These are phyloP conservation scores for Vaccinium macrocarpon DNA, from an alignment of 148 eudicot genomes.

Conservation along the genomic window DNA sequence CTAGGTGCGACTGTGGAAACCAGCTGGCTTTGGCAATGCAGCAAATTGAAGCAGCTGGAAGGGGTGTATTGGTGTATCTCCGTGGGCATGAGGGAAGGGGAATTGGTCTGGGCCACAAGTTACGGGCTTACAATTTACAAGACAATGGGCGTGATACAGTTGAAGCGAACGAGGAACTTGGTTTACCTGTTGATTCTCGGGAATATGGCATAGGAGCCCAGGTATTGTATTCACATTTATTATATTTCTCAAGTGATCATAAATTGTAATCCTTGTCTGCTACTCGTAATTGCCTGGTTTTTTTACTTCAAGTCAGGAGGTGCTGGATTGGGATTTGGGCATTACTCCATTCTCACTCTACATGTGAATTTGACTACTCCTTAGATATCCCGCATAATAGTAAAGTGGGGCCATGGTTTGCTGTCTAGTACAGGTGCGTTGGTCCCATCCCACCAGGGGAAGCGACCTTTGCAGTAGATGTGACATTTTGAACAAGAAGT, in stretches of 20 bases:
- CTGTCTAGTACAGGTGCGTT: not conserved
- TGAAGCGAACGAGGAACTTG: slow-evolving; percentile 69
- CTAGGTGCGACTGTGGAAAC: slow-evolving; percentile 68
- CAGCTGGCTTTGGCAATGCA: slow-evolving; percentile 67
- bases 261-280: not conserved
- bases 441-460: not conserved
- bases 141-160: slow-evolving; percentile 71
- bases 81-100: slow-evolving; percentile 84
- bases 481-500: not conserved
- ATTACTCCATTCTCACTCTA: not conserved
- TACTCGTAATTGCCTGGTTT: not conserved
- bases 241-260: not conserved
- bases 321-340: not conserved
- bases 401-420: too few relatives aligned
- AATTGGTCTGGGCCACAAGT: slow-evolving; percentile 69
- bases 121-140: slow-evolving; percentile 61
- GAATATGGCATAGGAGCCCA: slow-evolving; percentile 75
- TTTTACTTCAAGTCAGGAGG: not conserved
- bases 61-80: slow-evolving; percentile 60
- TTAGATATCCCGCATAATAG: not conserved
- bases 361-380: not conserved
- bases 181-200: slow-evolving; percentile 69
- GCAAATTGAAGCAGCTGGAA: slow-evolving; percentile 61
- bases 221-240: slow-evolving; percentile 29
- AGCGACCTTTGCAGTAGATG: not conserved